Conservation (phyloP, 352 stramenopile genomes). For the Pythium oligandrum region DNA sequence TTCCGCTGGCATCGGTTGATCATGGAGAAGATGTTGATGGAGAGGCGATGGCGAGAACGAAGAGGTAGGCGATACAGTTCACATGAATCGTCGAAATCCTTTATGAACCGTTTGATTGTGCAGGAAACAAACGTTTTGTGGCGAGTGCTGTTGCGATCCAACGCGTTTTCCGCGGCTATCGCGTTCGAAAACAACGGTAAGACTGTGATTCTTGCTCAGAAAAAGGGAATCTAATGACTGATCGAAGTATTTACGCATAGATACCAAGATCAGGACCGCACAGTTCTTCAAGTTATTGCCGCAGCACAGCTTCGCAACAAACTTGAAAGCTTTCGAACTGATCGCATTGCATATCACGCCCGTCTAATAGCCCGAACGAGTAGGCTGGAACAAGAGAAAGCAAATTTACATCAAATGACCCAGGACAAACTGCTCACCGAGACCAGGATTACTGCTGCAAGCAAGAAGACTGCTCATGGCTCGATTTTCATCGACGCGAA, state of each 20-base stretch:
- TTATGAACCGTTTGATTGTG: not conserved
- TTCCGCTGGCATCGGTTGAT: slow-evolving; percentile 16
- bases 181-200: slow-evolving; percentile 19
- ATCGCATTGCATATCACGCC: slow-evolving; percentile 18
- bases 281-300: slow-evolving; percentile 6
- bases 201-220: not conserved
- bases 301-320: slow-evolving; percentile 15
- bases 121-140: slow-evolving; percentile 26
- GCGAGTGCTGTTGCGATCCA: slow-evolving; percentile 33
- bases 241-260: not conserved
- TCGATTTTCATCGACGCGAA: slow-evolving; percentile 18
- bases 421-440: slow-evolving; percentile 18
- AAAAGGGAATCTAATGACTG: slow-evolving; percentile 9
- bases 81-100: not conserved
- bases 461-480: not conserved
- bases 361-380: slow-evolving; percentile 12
- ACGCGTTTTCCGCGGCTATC: slow-evolving; percentile 36
- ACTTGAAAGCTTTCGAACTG: slow-evolving; percentile 17
- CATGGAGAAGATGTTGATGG: slow-evolving; percentile 21
- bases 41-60: slow-evolving; percentile 24
- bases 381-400: slow-evolving; percentile 14
- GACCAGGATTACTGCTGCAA: slow-evolving; percentile 4
- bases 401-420: slow-evolving; percentile 12
- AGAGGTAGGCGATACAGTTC: slow-evolving; percentile 11
- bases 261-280: slow-evolving; percentile 3